A percentile compares a stretch with the other conserved stretches of the same genome.
Evolutionary conservation across 768 basidiomycete genomes (phyloP).

Genomic region (Mycena galericulata): DNA sequence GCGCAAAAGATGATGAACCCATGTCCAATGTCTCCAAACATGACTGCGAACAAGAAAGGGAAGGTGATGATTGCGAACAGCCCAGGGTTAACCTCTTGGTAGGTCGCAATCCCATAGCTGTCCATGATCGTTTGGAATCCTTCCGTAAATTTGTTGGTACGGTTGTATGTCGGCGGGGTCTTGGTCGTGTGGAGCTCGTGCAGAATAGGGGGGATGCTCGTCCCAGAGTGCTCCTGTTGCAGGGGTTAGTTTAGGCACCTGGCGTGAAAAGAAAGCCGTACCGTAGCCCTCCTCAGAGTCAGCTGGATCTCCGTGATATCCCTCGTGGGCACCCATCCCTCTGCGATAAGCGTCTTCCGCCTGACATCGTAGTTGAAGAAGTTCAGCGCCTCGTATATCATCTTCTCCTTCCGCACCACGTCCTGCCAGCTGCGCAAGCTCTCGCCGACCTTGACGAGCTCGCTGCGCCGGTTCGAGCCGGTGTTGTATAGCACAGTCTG

Average conservation of each 20-base stretch:
- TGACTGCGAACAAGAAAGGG: conserved; percentile 98
- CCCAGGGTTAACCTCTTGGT: conserved; percentile 98
- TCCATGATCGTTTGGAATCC: conserved; percentile 99
- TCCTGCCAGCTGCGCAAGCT: conserved; percentile 91
- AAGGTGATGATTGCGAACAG: conserved; percentile 93
- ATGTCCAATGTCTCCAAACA: conserved; percentile 99
- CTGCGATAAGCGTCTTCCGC: conserved; percentile 94
- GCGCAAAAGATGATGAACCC: conserved; percentile 84
- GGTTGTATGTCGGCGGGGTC: conserved; percentile 94
- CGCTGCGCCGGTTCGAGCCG: conserved; percentile 80
- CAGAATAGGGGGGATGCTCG: conserved; percentile 90
- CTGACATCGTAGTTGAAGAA: conserved; percentile 95
- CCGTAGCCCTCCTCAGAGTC: conserved; percentile 89
- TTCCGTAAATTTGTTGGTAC: conserved; percentile 96
- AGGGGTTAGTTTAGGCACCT: neutral
- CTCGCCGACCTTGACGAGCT: conserved; percentile 89
- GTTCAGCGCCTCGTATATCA: conserved; percentile 96
- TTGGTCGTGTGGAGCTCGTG: conserved; percentile 91
- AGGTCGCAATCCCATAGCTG: conserved; percentile 92
- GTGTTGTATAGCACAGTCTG: conserved; percentile 93
- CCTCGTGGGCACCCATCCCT: conserved; percentile 96
- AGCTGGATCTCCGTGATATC: conserved; percentile 90
- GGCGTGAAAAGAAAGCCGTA: conserved; percentile 52
- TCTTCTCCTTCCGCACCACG: conserved; percentile 94
- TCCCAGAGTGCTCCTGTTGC: conserved; percentile 87